A percentile compares a stretch with the other conserved stretches of the same genome.
Conservation (phyloP, 2,329 filamentous ascomycete genomes). For the Monilinia fructigena region DNA sequence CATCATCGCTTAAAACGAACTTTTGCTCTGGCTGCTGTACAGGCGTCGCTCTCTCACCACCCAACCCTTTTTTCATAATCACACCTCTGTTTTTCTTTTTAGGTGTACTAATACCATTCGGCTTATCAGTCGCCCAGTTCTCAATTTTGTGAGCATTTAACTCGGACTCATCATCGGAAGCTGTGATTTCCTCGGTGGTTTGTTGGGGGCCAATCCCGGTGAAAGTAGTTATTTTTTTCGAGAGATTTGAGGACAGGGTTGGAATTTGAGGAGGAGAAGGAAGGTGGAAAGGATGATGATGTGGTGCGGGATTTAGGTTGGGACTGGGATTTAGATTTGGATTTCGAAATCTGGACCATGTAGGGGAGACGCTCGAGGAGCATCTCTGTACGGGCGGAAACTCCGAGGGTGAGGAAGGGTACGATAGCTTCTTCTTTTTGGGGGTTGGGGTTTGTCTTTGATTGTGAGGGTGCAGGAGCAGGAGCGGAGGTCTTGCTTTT, state of each 20-base stretch:
- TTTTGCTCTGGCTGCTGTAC: slow-evolving; percentile 51
- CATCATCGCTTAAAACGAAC: slow-evolving; percentile 75
- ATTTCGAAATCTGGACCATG: slow-evolving; percentile 62
- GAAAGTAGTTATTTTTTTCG: slow-evolving; percentile 7
- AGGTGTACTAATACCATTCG: slow-evolving; percentile 50
- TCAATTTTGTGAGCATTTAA: slow-evolving; percentile 38
- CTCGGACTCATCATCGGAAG: slow-evolving; percentile 40
- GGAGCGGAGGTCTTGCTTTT: slow-evolving; percentile 27
- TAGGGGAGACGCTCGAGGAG: slow-evolving; percentile 86
- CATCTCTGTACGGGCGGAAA: slow-evolving; percentile 67
- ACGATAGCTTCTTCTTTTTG: slow-evolving; percentile 32
- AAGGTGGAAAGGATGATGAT: neutral
- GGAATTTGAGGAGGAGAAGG: neutral
- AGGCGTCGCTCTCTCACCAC: slow-evolving; percentile 26
- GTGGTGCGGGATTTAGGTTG: neutral
- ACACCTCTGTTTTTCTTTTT: slow-evolving; percentile 43
- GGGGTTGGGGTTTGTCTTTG: neutral
- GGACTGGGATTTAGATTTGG: slow-evolving; percentile 40
- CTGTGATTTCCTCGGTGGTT: slow-evolving; percentile 41
- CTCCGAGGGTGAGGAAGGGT: slow-evolving; percentile 57
- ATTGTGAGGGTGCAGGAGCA: neutral
- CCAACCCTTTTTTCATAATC: slow-evolving; percentile 32
- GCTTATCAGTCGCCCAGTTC: slow-evolving; percentile 61
- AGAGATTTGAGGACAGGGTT: slow-evolving; percentile 11
- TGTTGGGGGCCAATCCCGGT: slow-evolving; percentile 10